Conservation (phyloP, 2,329 filamentous ascomycete genomes). For the Beauveria rudraprayagi region DNA sequence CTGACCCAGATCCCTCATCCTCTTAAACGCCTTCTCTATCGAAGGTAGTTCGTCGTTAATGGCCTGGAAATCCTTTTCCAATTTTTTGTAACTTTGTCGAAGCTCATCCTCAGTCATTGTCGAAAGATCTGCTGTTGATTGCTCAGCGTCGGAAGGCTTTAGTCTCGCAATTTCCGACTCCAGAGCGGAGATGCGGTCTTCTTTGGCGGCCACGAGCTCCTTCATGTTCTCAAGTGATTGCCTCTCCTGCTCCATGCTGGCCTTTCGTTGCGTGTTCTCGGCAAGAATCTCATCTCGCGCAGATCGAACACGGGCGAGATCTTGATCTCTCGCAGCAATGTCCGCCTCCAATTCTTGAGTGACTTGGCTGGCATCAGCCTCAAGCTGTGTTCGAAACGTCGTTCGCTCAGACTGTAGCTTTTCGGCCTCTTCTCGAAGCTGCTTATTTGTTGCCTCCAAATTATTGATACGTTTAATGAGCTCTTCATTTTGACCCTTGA, state of each 20-base stretch:
- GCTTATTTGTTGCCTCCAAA: constrained; percentile 79
- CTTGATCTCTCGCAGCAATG: constrained; percentile 70
- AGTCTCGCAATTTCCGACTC: constrained; percentile 77
- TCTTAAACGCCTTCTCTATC: constrained; percentile 86
- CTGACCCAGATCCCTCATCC: constrained; percentile 72
- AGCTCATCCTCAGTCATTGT: constrained; percentile 62
- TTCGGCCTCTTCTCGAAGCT: constrained; percentile 75
- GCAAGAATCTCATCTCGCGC: constrained; percentile 78
- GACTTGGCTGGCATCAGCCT: constrained; percentile 67
- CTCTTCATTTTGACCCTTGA: constrained; percentile 86
- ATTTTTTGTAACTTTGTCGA: constrained; percentile 60
- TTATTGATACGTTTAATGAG: constrained; percentile 87
- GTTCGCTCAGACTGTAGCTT: constrained; percentile 80
- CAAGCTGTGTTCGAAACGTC: constrained; percentile 69
- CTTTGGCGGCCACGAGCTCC: constrained; percentile 70
- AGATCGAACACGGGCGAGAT: constrained; percentile 77
- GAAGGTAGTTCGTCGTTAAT: constrained; percentile 83
- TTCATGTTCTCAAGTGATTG: constrained; percentile 64
- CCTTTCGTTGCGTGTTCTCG: constrained; percentile 72
- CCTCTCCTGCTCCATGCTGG: constrained; percentile 68
- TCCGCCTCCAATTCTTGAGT: constrained; percentile 75
- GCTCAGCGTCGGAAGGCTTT: constrained; percentile 37
- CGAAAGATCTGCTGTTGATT: constrained; percentile 41
- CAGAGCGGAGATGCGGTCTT: constrained; percentile 70
- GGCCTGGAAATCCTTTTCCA: constrained; percentile 73